Percentiles rank a stretch among this genome's conserved stretches.
These are phyloP conservation scores for Endoconidiophora polonica DNA, from an alignment of 2,329 filamentous ascomycete species.

Conservation along the genomic window DNA sequence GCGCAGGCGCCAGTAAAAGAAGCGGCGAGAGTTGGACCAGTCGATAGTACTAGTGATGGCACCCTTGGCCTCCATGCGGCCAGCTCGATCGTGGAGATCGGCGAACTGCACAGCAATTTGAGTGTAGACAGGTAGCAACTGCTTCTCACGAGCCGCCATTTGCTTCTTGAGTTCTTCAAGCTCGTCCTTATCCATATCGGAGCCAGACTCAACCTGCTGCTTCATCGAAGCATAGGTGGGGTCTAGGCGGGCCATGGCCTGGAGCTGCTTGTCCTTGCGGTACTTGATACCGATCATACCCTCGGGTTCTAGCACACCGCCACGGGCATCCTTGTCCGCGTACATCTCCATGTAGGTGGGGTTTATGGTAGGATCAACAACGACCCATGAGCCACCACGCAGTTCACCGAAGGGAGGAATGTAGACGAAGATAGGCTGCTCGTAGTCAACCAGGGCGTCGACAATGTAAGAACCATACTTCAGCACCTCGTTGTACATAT, in stretches of 20 bases:
- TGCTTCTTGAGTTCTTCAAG: conserved; percentile 64
- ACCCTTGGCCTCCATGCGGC: conserved; percentile 96
- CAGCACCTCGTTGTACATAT: conserved; percentile 99
- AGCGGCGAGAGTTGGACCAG: conserved; percentile 80
- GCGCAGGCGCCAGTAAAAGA: conserved; percentile 99
- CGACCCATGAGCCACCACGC: conserved; percentile 97
- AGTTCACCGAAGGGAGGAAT: conserved; percentile 94
- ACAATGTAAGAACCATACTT: conserved; percentile 99
- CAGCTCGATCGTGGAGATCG: conserved; percentile 89
- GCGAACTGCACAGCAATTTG: conserved; percentile 96
- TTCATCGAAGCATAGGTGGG: conserved; percentile 67
- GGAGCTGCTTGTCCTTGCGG: conserved; percentile 89
- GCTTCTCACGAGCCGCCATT: conserved; percentile 72
- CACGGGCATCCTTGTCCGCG: conserved; percentile 82
- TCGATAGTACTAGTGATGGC: conserved; percentile 69
- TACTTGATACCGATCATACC: conserved; percentile 99
- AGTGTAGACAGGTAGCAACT: conserved; percentile 78
- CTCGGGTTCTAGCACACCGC: conserved; percentile 94
- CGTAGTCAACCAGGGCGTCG: conserved; percentile 91
- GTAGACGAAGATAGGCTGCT: conserved; percentile 98
- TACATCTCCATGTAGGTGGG: conserved; percentile 98
- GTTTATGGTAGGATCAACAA: conserved; percentile 97
- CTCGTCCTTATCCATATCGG: conserved; percentile 52
- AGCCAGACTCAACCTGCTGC: conserved; percentile 52
- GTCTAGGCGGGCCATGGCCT: conserved; percentile 92